A percentile compares a stretch with the other conserved stretches of the same genome.
Conservation (phyloP, 108 stramenopile species). For the Epipyxis sp. region DNA sequence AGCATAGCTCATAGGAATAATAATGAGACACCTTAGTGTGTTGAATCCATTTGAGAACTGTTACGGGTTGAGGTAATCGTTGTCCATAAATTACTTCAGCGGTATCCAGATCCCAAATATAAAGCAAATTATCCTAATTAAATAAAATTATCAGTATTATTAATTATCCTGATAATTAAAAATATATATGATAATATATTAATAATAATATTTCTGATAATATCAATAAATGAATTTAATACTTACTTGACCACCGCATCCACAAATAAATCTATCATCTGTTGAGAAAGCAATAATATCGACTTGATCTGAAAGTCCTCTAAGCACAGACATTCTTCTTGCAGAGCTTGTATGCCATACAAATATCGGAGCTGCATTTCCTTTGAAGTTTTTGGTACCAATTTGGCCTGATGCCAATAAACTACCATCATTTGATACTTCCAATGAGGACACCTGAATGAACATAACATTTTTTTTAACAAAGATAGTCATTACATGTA, state of each 20-base stretch:
- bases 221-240: too few relatives aligned
- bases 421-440: not conserved
- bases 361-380: slow-evolving; percentile 41
- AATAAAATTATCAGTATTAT: too few relatives aligned
- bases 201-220: too few relatives aligned
- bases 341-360: slow-evolving; percentile 29
- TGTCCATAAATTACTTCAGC: slow-evolving; percentile 56
- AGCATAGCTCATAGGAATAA: slow-evolving; percentile 29
- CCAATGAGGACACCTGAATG: not conserved
- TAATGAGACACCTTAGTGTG: slow-evolving; percentile 6
- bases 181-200: too few relatives aligned
- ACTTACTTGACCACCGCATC: too few relatives aligned
- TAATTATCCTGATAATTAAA: too few relatives aligned
- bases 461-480: too few relatives aligned
- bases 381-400: slow-evolving; percentile 21
- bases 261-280: slow-evolving; percentile 54
- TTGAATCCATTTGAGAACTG: slow-evolving; percentile 33
- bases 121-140: slow-evolving; percentile 45
- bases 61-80: slow-evolving; percentile 39
- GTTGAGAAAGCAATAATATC: slow-evolving; percentile 46
- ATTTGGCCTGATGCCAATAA: slow-evolving; percentile 26
- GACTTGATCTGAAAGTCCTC: slow-evolving; percentile 30
- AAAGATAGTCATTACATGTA: too few relatives aligned
- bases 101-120: slow-evolving; percentile 57
- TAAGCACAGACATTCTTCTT: slow-evolving; percentile 5